Percentiles rank a stretch among this genome's conserved stretches.
Conservation (phyloP, 2,329 filamentous ascomycete species). For the Aspergillus costaricaensis region DNA sequence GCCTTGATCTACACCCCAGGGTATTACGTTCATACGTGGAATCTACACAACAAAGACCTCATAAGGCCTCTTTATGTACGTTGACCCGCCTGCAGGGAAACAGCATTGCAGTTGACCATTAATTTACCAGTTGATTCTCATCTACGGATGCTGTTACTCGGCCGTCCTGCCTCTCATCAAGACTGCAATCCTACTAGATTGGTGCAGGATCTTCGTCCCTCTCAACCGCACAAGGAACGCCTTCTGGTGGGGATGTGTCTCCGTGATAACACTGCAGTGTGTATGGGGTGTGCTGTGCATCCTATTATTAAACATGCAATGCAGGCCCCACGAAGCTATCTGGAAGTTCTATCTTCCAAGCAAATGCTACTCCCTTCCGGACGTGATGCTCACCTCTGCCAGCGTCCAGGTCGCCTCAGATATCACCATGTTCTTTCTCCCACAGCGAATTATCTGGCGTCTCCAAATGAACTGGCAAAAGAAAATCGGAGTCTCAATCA, state of each 20-base stretch:
- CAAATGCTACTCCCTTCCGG: constrained; percentile 34
- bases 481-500: constrained; percentile 33
- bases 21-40: constrained; percentile 26
- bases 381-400: constrained; percentile 33
- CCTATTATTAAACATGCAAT: constrained; percentile 39
- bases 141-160: constrained; percentile 41
- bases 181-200: constrained; percentile 47
- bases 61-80: constrained; percentile 21
- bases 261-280: constrained; percentile 35
- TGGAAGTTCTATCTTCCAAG: constrained; percentile 37
- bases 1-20: constrained; percentile 20
- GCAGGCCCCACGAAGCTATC: constrained; percentile 36
- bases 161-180: constrained; percentile 45
- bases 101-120: too few relatives aligned
- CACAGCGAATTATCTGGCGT: constrained; percentile 39
- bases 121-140: constrained; percentile 23
- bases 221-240: constrained; percentile 24
- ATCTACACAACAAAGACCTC: constrained; percentile 20
- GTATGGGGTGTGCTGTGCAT: constrained; percentile 31
- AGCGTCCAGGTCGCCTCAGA: constrained; percentile 39
- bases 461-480: constrained; percentile 34
- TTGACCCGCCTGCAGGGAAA: neutral
- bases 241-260: constrained; percentile 42
- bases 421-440: constrained; percentile 36
- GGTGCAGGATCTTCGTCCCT: constrained; percentile 43